These are phyloP conservation scores for Penicillium decumbens DNA, from an alignment of 2,329 filamentous ascomycete species.

Conservation along the genomic window DNA sequence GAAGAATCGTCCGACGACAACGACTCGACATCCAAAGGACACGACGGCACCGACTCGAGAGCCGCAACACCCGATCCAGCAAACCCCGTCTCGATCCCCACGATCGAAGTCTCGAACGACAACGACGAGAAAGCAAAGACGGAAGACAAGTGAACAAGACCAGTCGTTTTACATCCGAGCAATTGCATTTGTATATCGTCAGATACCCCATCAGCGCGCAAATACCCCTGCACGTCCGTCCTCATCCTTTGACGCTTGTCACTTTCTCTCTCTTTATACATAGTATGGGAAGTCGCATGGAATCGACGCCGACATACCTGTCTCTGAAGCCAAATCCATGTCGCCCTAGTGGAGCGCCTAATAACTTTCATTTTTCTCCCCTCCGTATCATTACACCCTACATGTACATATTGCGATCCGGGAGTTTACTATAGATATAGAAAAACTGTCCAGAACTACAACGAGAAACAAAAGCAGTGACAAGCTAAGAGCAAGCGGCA, in stretches of 20 bases:
- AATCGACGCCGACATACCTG: neutral
- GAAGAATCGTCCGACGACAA: slow-evolving; percentile 7
- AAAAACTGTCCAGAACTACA: neutral
- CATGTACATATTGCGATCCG: neutral
- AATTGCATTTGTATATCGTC: slow-evolving; percentile 4
- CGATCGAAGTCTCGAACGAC: slow-evolving; percentile 23
- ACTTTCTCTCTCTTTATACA: neutral
- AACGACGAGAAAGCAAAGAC: slow-evolving; percentile 1
- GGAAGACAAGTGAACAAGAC: neutral
- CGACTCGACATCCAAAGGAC: neutral
- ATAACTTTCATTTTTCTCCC: neutral
- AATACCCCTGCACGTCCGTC: slow-evolving; percentile 1
- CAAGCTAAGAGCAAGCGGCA: too few relatives aligned
- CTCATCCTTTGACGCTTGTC: neutral
- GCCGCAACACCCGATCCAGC: neutral
- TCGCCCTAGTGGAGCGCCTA: neutral
- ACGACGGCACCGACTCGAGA: neutral
- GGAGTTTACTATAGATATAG: neutral
- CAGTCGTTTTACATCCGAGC: neutral
- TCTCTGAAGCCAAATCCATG: neutral
- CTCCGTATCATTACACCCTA: neutral
- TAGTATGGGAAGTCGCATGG: neutral
- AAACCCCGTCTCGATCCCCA: slow-evolving; percentile 13
- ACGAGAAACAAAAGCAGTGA: too few relatives aligned
- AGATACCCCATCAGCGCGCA: slow-evolving; percentile 6